Percentiles rank a stretch among this genome's conserved stretches.
These are phyloP conservation scores for Plectosphaerella sp. DNA, from an alignment of 2,329 filamentous ascomycete genomes.

Conservation along the genomic window DNA sequence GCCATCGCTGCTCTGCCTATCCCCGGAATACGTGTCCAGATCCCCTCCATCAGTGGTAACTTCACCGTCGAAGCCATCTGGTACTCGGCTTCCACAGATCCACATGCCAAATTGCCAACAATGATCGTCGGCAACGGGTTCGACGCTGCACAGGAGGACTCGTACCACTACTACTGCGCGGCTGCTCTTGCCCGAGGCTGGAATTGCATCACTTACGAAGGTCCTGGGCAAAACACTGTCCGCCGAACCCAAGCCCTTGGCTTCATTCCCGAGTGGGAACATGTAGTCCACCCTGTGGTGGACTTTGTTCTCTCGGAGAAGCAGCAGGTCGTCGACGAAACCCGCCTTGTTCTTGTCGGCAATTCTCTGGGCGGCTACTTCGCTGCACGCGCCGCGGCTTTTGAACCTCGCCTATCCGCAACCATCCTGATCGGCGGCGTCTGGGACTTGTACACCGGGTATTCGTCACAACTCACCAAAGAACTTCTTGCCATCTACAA, in stretches of 20 bases:
- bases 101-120: conserved; percentile 23
- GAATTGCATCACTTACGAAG: conserved; percentile 40
- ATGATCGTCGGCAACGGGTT: conserved; percentile 37
- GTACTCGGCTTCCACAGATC: conserved; percentile 13
- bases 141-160: conserved; percentile 38
- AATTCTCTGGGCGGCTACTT: conserved; percentile 36
- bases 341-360: conserved; percentile 31
- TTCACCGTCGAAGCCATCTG: conserved; percentile 32
- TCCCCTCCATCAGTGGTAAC: conserved; percentile 18
- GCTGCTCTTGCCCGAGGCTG: conserved; percentile 32
- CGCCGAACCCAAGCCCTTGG: conserved; percentile 33
- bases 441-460: conserved; percentile 18
- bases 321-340: conserved; percentile 20
- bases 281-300: conserved; percentile 31
- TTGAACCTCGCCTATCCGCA: conserved; percentile 35
- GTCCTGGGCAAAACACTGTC: conserved; percentile 37
- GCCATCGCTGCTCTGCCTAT: conserved; percentile 28
- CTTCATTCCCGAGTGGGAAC: conserved; percentile 40
- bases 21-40: conserved; percentile 26
- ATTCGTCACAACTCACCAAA: conserved; percentile 4
- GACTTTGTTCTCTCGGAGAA: conserved; percentile 25
- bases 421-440: conserved; percentile 34
- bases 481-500: conserved; percentile 4
- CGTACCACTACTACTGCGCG: conserved; percentile 29
- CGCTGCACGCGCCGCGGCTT: conserved; percentile 34